Percentiles rank a stretch among this genome's conserved stretches.
Evolutionary conservation across 2,329 filamentous ascomycete species (phyloP).

Genomic region (Xylariaceae sp.): DNA sequence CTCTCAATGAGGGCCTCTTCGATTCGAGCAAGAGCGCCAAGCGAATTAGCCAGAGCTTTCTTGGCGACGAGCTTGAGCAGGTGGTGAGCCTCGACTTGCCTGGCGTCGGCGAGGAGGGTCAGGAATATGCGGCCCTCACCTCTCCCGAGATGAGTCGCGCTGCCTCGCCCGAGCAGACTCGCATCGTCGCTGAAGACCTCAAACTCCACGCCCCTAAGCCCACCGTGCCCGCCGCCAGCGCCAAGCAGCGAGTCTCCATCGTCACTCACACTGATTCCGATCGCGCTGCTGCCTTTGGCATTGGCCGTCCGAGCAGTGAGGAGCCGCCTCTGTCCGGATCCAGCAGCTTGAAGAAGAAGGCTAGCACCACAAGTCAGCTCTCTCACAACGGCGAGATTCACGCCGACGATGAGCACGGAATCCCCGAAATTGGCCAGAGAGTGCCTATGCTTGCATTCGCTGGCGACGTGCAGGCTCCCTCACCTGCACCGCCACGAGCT

Average conservation of each 20-base stretch:
- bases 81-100: slow-evolving; percentile 77
- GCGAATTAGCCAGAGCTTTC: slow-evolving; percentile 35
- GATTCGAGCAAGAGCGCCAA: slow-evolving; percentile 38
- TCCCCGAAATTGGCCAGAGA: slow-evolving; percentile 85
- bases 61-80: slow-evolving; percentile 48
- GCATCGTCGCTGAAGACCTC: slow-evolving; percentile 72
- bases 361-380: slow-evolving; percentile 49
- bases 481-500: slow-evolving; percentile 61
- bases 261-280: slow-evolving; percentile 92
- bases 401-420: slow-evolving; percentile 73
- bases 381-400: slow-evolving; percentile 47
- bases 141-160: slow-evolving; percentile 36
- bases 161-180: slow-evolving; percentile 63
- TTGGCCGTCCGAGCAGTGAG: slow-evolving; percentile 62
- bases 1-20: slow-evolving; percentile 67
- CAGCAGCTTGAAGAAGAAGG: slow-evolving; percentile 56
- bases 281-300: slow-evolving; percentile 75
- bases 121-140: slow-evolving; percentile 66
- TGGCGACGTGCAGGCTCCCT: slow-evolving; percentile 93
- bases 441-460: slow-evolving; percentile 92
- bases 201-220: slow-evolving; percentile 87
- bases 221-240: slow-evolving; percentile 72
- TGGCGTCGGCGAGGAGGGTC: slow-evolving; percentile 82
- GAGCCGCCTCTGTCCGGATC: slow-evolving; percentile 44
- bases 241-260: slow-evolving; percentile 73